These are phyloP conservation scores for Cyanidioschyzon merolae DNA, from an alignment of 23 red algal genomes.

Conservation along the genomic window DNA sequence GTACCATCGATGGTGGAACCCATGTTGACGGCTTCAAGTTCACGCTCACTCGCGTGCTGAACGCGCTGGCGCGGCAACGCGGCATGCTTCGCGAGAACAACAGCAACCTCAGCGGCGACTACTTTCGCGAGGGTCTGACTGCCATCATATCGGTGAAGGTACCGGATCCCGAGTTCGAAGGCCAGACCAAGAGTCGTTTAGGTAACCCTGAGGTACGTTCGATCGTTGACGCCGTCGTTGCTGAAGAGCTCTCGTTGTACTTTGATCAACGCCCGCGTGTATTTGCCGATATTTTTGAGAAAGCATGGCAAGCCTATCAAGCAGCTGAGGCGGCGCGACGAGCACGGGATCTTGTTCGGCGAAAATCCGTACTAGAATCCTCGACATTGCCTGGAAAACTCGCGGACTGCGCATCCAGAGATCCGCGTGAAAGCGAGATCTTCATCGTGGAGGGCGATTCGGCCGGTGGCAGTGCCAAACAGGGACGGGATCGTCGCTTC, in stretches of 20 bases:
- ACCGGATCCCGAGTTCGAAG: slow-evolving; percentile 97
- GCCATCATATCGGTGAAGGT: slow-evolving; percentile 93
- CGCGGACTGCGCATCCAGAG: slow-evolving; percentile 68
- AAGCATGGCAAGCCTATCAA: slow-evolving; percentile 44
- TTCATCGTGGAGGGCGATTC: slow-evolving; percentile 97
- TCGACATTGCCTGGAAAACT: slow-evolving; percentile 93
- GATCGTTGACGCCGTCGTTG: slow-evolving; percentile 43
- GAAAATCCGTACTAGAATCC: slow-evolving; percentile 75
- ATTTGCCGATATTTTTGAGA: slow-evolving; percentile 43
- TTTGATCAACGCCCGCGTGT: slow-evolving; percentile 65
- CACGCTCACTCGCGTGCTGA: slow-evolving; percentile 64
- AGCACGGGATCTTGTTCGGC: slow-evolving; percentile 79
- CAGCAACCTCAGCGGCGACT: slow-evolving; percentile 67
- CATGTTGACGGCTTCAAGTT: slow-evolving; percentile 83
- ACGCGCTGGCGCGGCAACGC: slow-evolving; percentile 45
- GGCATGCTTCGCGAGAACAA: slow-evolving; percentile 46
- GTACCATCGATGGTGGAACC: slow-evolving; percentile 77
- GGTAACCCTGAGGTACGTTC: slow-evolving; percentile 80
- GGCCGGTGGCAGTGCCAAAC: slow-evolving; percentile 94
- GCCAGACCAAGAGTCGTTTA: slow-evolving; percentile 86
- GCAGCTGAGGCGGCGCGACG: slow-evolving; percentile 88
- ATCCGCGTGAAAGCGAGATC: slow-evolving; percentile 58
- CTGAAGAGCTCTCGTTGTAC: slow-evolving; percentile 46
- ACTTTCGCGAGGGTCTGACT: slow-evolving; percentile 83
- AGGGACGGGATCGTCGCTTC: slow-evolving; percentile 74